Conservation (phyloP, 163 green algal species). For the Chlamydomonas reinhardtii region DNA sequence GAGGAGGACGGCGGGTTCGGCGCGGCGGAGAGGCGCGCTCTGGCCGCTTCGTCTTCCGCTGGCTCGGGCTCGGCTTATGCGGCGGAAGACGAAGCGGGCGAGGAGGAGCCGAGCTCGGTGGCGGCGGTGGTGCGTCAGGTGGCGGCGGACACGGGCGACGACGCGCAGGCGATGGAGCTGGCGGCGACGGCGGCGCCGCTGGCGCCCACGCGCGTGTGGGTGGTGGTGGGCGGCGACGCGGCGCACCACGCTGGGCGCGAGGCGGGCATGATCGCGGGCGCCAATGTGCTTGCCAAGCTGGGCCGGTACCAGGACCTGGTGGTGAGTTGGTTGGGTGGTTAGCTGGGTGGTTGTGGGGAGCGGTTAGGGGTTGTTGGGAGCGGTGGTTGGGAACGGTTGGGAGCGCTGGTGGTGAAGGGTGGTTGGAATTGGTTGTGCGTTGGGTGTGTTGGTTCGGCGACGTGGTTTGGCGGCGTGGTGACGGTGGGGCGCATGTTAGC, state of each 20-base stretch:
- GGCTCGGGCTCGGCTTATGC: no score
- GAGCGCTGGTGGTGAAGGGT: no score
- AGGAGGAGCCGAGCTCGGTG: background rate
- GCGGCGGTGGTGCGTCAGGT: background rate
- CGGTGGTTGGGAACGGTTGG: no score
- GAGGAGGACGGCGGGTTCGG: background rate
- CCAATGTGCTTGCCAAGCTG: slow-evolving; percentile 22
- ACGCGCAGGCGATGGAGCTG: slow-evolving; percentile 12
- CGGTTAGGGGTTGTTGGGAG: background rate
- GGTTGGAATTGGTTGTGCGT: no score
- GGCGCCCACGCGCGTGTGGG: slow-evolving; percentile 35
- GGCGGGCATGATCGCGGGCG: slow-evolving; percentile 12
- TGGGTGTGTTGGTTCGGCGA: no score
- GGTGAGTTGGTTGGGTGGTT: slow-evolving; percentile 8
- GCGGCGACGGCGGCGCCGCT: slow-evolving; percentile 10
- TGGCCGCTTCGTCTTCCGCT: no score
- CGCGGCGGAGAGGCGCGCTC: background rate
- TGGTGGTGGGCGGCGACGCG: slow-evolving; percentile 41
- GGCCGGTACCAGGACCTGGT: slow-evolving; percentile 38
- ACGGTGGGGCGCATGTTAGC: no score
- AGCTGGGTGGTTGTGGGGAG: background rate
- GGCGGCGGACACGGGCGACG: slow-evolving; percentile 16
- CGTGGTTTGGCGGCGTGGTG: no score
- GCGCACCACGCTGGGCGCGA: slow-evolving; percentile 1
- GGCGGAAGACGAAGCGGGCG: background rate